These are phyloP conservation scores for Stagonosporopsis tanaceti DNA, from an alignment of 2,329 filamentous ascomycete genomes.

Conservation along the genomic window DNA sequence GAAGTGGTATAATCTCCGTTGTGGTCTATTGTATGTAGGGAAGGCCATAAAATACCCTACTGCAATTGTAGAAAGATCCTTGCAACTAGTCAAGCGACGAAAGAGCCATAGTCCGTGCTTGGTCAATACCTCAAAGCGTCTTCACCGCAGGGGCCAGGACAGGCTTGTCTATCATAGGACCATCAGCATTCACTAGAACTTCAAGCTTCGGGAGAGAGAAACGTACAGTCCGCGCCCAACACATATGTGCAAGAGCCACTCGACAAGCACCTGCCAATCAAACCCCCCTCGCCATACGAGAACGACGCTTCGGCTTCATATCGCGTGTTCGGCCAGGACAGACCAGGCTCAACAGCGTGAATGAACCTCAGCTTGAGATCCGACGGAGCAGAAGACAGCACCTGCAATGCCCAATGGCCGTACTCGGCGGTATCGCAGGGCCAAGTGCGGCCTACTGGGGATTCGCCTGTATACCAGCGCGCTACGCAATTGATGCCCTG, in stretches of 20 bases:
- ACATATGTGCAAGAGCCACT: background rate
- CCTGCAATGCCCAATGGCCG: slow-evolving; percentile 36
- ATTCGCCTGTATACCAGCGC: slow-evolving; percentile 34
- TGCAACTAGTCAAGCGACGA: background rate
- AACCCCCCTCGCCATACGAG: slow-evolving; percentile 19
- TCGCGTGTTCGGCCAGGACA: slow-evolving; percentile 16
- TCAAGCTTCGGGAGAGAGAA: background rate
- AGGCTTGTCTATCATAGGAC: background rate
- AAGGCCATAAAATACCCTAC: background rate
- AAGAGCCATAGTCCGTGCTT: background rate
- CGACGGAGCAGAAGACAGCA: slow-evolving; percentile 19
- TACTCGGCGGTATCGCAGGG: slow-evolving; percentile 30
- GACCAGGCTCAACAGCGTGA: slow-evolving; percentile 24
- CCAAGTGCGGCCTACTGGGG: slow-evolving; percentile 33
- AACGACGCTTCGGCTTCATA: slow-evolving; percentile 28
- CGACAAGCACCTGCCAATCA: slow-evolving; percentile 19
- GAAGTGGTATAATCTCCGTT: too few species aligned
- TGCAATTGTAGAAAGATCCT: background rate
- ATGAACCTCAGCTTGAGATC: slow-evolving; percentile 34
- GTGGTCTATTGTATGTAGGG: background rate
- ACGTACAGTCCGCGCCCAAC: background rate
- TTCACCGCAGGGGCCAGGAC: background rate
- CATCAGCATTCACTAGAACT: background rate
- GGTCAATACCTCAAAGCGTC: background rate
- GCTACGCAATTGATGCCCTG: slow-evolving; percentile 36